phyloP scores from a whole-genome alignment of 306 rosid species.

The Rosa lucieae region DNA sequence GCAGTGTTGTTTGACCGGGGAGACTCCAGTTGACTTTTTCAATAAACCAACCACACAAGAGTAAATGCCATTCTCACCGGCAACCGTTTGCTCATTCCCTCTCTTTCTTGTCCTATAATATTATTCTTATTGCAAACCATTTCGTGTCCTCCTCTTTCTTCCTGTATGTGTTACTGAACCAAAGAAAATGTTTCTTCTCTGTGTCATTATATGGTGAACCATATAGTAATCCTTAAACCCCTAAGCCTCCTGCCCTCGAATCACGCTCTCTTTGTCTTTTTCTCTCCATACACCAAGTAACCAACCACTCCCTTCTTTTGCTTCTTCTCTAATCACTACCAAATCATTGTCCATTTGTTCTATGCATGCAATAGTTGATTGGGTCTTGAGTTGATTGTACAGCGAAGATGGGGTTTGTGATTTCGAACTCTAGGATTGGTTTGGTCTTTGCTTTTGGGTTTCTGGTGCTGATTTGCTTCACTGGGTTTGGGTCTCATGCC shows the following conservation, averaged over 20 bases:
- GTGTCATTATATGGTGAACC: not conserved
- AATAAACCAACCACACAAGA: too few species aligned
- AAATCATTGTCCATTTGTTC: not conserved
- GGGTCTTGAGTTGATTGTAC: not conserved
- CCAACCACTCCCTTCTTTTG: not conserved
- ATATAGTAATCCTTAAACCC: not conserved
- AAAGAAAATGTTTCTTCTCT: not conserved
- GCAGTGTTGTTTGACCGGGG: too few species aligned
- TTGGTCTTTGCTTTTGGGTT: constrained; percentile 28
- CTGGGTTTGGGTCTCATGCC: constrained; percentile 50
- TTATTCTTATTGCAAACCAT: not conserved
- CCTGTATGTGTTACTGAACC: not conserved
- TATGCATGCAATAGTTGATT: not conserved
- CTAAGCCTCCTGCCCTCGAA: not conserved
- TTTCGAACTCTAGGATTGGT: constrained; percentile 31
- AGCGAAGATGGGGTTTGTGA: constrained; percentile 33
- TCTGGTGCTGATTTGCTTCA: constrained; percentile 39
- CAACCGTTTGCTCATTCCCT: not conserved
- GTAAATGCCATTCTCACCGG: not conserved
- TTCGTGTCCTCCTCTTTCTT: not conserved
- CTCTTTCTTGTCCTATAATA: not conserved
- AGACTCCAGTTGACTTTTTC: too few species aligned
- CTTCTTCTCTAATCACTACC: not conserved
- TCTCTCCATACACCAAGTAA: not conserved
- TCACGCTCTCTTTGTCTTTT: not conserved